Base-by-base conservation (phyloP, 352 stramenopile genomes). In the Globisporangium lucens region DNA sequence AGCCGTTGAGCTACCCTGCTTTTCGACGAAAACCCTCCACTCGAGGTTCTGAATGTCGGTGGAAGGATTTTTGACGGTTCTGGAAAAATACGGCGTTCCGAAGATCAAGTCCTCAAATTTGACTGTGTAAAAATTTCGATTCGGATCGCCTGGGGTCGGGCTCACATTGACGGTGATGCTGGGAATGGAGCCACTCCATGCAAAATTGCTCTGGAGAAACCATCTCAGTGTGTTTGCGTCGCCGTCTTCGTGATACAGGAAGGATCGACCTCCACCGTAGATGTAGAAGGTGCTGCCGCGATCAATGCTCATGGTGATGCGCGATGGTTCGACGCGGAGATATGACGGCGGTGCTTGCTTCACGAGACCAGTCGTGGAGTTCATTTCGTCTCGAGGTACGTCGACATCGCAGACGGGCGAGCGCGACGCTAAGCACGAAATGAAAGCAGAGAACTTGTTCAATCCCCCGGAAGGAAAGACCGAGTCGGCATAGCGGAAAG, bases 381-480 rank as follows among this genome's bases (percentile, higher is more conserved):
- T 46, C n/a, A 29, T 22, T 20, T 67, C 51, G 0, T 33, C 36
- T 6, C 61, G 51, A 1, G 58, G 8, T 3, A 63, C 12, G 41
- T 72, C 64, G 13, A 79, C n/a, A 12, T 76, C 63, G 41, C 77
- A 84, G 4, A 38, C 9, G 1, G 63, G 47, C 8, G 43, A 69
- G 13, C 56, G 51, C 15, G 65, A 56, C 0, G 68, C 67, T 35
- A 80, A 35, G 68, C 77, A 88, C 3, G 46, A 49, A 10, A 84
- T 55, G 8, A 85, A 63, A 17, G 53, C 61, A n/a, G 71, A 63
- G 27, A 81, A 72, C 5, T 71, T 71, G 9, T 47, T 56, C 56
- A 74, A 83, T 0, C 74, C 69, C n/a, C 72, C 36, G 0, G 29
- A 29, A 3, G 74, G 76, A 52, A 85, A 80, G 49, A 76, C 84